Evolutionary conservation across 1,284 basidiomycete genomes (phyloP).

Genomic region (Ganoderma boninense): DNA sequence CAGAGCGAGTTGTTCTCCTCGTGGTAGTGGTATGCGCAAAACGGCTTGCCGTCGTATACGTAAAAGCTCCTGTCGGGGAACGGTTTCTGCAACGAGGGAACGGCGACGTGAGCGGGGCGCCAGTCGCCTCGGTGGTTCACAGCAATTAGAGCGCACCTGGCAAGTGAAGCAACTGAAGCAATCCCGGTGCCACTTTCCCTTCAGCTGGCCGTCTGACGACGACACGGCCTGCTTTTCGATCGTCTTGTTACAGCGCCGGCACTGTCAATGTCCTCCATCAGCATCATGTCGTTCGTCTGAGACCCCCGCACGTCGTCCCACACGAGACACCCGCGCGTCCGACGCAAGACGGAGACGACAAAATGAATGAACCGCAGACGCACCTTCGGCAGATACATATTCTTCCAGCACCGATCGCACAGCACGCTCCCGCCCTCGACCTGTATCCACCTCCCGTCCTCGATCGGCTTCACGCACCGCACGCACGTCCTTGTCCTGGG

Average conservation of each 20-base stretch:
- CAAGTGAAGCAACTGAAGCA: constrained; percentile 90
- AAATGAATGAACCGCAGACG: constrained; percentile 26
- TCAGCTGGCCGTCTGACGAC: constrained; percentile 88
- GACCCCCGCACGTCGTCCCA: background rate
- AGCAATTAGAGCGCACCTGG: constrained; percentile 56
- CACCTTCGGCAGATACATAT: constrained; percentile 92
- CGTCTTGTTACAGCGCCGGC: constrained; percentile 81
- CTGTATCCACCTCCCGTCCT: constrained; percentile 82
- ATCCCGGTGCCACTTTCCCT: constrained; percentile 90
- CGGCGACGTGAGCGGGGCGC: constrained; percentile 7
- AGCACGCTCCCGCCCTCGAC: constrained; percentile 80
- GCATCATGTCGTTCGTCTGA: constrained; percentile 4
- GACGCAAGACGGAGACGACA: background rate
- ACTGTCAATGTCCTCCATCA: constrained; percentile 53
- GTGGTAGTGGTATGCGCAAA: constrained; percentile 91
- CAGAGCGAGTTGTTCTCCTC: constrained; percentile 89
- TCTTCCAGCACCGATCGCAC: constrained; percentile 92
- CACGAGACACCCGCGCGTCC: background rate
- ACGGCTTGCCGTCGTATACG: constrained; percentile 86
- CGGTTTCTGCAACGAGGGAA: constrained; percentile 62
- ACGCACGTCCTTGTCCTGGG: constrained; percentile 62
- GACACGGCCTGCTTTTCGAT: constrained; percentile 94
- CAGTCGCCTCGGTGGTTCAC: background rate
- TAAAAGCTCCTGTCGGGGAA: constrained; percentile 92
- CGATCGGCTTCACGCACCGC: constrained; percentile 73